Base-by-base conservation (phyloP, 2,329 filamentous ascomycete species). In the Pseudocercospora vitis region DNA sequence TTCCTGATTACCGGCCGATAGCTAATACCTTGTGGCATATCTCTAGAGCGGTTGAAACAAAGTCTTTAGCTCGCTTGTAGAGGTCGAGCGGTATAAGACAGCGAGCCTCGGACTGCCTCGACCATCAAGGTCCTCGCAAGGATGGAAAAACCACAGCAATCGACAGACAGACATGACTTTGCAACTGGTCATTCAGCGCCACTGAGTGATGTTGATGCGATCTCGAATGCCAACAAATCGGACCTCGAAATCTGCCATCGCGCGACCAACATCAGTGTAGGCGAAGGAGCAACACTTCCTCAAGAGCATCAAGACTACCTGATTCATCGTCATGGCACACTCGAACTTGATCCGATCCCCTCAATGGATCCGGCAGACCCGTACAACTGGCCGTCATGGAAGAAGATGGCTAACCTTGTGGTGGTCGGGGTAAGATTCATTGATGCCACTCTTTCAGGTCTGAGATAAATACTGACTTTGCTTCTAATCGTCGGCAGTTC, bases 371-470 rank as follows among this genome's bases (percentile, higher is more conserved):
- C 76, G 50, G 76, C 75, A 2, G 79, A 82, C 62, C 80, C 80
- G 0, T 81, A 79, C 63, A 82, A 83, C 56, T 82, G 70, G 24
- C 73, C 78, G 2, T 63, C 81, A 21, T 78, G 77, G 74, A 80
- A 78, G 70, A 67, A 66, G 45, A 48, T 82, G 75, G 65, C 72
- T 0, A 50, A 83, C 53, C 68, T 84, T 0, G 52, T 75, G 8
- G 73, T 83, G 7, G 79, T 84, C 12, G 77, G 79, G 16, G n/a
- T n/a, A n/a, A n/a, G n/a, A n/a, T n/a, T n/a, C n/a, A n/a, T n/a
- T n/a, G n/a, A n/a, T n/a, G n/a, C n/a, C n/a, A n/a, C n/a, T n/a
- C 19, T 67, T 67, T 40, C 79, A 83, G 52, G 56, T 51, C 21
- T 19, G 52, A 32, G 9, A 12, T 9, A n/a, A n/a, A n/a, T n/a